Percentiles rank a stretch among this genome's conserved stretches.
phyloP scores from a whole-genome alignment of 2,329 filamentous ascomycete species.

The Chaetomiaceae sp. region DNA sequence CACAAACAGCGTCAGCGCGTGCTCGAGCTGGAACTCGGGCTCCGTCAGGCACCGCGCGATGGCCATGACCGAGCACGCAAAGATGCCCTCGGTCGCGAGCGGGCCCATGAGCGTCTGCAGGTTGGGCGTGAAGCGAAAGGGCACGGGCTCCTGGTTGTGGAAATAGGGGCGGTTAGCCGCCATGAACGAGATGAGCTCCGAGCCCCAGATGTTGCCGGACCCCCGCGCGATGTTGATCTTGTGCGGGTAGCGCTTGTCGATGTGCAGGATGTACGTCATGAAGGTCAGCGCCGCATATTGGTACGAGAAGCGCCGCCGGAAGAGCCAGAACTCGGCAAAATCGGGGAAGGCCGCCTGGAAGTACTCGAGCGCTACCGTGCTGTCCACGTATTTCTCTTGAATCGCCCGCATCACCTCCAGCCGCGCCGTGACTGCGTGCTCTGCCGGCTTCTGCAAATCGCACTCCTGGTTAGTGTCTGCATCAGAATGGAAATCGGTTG shows the following conservation, averaged over 20 bases:
- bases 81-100: slow-evolving; percentile 92
- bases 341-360: slow-evolving; percentile 84
- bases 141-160: slow-evolving; percentile 91
- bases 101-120: slow-evolving; percentile 95
- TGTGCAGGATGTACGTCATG: slow-evolving; percentile 98
- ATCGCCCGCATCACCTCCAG: slow-evolving; percentile 94
- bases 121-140: slow-evolving; percentile 95
- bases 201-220: slow-evolving; percentile 92
- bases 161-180: slow-evolving; percentile 80
- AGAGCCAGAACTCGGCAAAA: slow-evolving; percentile 95
- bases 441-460: slow-evolving; percentile 56
- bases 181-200: slow-evolving; percentile 89
- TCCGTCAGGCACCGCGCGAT: slow-evolving; percentile 92
- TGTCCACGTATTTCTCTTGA: slow-evolving; percentile 87
- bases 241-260: slow-evolving; percentile 91
- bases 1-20: slow-evolving; percentile 90
- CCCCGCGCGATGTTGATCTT: slow-evolving; percentile 88
- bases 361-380: slow-evolving; percentile 76
- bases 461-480: slow-evolving; percentile 16
- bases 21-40: slow-evolving; percentile 84
- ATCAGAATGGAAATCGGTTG: neutral
- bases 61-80: slow-evolving; percentile 90
- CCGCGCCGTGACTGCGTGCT: slow-evolving; percentile 67
- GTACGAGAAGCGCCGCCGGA: slow-evolving; percentile 94
- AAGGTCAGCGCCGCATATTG: slow-evolving; percentile 93